Base-by-base conservation (phyloP, 176 grass and related monocot species). In the Microstegium vimineum region DNA sequence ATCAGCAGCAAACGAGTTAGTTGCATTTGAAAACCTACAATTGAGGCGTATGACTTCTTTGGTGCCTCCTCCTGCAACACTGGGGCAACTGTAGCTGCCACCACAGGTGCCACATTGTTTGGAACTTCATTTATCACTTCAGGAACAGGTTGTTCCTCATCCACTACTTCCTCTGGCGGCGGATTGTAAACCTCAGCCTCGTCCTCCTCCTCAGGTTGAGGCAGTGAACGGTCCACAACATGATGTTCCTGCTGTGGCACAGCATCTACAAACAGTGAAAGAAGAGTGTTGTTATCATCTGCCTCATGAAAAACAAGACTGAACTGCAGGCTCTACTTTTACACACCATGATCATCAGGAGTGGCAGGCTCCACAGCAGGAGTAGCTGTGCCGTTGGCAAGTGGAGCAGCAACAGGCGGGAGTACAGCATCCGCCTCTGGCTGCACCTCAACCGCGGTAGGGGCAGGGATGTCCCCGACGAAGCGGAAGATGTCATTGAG, bases 21-120 rank as follows among this genome's bases (percentile, higher is more conserved):
- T 57, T 74, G 60, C 57, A 56, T 77, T 33, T 10, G 35, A 10
- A 87, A 66, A 87, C 91, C 71, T 94, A 97, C 94, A 90, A 97
- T 97, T n/a, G 91, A 97, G 84, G 91, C 89, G 5, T 94, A 97
- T 13, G 91, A 94, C 81, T 97, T 94, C 70, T 92, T 94, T 69
- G 90, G 90, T 32, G 83, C 85, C 77, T 90, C 89, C 18, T 97
- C 90, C 8, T 88, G 87, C 0, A 40, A 45, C 15, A n/a, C 11
- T 12, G 73, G 22, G 28, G 78, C 37, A 68, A 37, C 47, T 23
- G 80, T n/a, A 73, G 67, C 66, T 18, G 31, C 61, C 22, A 46
- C 37, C 30, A 56, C 65, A 8, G 72, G 30, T 9, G 43, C 52
- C 75, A 62, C 66, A 92, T 73, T 86, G 65, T 79, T 86, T 6